phyloP scores from a whole-genome alignment of 2,329 filamentous ascomycete genomes.

The Didymosphaeria variabile region DNA sequence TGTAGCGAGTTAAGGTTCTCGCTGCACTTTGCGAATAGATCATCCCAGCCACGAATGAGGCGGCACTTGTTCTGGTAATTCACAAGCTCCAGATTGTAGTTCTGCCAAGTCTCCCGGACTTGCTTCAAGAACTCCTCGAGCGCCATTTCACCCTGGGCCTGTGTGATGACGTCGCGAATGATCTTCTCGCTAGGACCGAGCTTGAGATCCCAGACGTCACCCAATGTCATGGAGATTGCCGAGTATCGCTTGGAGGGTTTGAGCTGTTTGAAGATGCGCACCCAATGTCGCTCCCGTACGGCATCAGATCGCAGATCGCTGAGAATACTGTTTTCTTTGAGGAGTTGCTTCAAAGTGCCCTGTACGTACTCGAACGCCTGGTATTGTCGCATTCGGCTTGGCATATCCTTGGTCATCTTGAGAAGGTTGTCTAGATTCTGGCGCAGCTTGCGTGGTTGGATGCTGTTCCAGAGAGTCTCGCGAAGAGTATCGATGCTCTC shows the following conservation, averaged over 20 bases:
- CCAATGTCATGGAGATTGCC: slow-evolving; percentile 92
- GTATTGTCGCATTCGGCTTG: slow-evolving; percentile 97
- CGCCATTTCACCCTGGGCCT: slow-evolving; percentile 98
- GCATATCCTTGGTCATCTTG: slow-evolving; percentile 99
- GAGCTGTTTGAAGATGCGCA: slow-evolving; percentile 95
- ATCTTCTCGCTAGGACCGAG: slow-evolving; percentile 85
- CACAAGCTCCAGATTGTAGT: slow-evolving; percentile 91
- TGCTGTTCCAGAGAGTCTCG: slow-evolving; percentile 92
- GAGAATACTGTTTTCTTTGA: slow-evolving; percentile 90
- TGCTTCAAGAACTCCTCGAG: slow-evolving; percentile 97
- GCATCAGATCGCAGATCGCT: slow-evolving; percentile 95
- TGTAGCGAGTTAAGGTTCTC: slow-evolving; percentile 97
- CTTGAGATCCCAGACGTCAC: slow-evolving; percentile 98
- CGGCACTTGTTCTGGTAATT: slow-evolving; percentile 98
- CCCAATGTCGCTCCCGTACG: slow-evolving; percentile 95
- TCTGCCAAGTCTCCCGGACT: slow-evolving; percentile 96
- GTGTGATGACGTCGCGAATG: slow-evolving; percentile 91
- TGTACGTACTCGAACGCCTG: slow-evolving; percentile 99
- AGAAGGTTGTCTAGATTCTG: slow-evolving; percentile 89
- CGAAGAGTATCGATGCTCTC: slow-evolving; percentile 92
- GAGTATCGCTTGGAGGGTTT: slow-evolving; percentile 95
- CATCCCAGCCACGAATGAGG: slow-evolving; percentile 96
- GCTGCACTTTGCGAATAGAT: slow-evolving; percentile 97
- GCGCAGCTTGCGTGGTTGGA: slow-evolving; percentile 92
- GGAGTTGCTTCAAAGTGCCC: slow-evolving; percentile 82